Evolutionary conservation across 306 rosid species (phyloP).

Genomic region (Abrus precatorius): DNA sequence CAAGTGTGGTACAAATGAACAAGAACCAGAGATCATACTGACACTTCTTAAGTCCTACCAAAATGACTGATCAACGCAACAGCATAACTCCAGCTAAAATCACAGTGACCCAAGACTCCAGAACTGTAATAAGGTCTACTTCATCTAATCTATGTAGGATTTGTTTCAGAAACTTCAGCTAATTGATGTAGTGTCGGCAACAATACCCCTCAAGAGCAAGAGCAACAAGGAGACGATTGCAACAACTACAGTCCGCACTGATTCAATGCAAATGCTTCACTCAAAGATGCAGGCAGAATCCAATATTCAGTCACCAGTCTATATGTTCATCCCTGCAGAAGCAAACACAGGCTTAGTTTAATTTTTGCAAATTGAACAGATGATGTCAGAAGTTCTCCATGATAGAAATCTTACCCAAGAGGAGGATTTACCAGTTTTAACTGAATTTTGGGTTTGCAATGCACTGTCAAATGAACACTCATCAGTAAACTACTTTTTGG

Average conservation of each 20-base stretch:
- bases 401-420: conserved; percentile 64
- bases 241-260: conserved; percentile 58
- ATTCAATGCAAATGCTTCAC: conserved; percentile 58
- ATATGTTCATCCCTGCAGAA: conserved; percentile 68
- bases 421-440: conserved; percentile 59
- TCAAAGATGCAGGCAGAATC: conserved; percentile 67
- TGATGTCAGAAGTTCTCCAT: neutral
- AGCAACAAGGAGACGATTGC: conserved; percentile 51
- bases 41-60: conserved; percentile 55
- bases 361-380: conserved; percentile 9
- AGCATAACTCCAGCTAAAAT: conserved; percentile 50
- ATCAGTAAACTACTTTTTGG: conserved; percentile 31
- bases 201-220: conserved; percentile 64
- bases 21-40: conserved; percentile 71
- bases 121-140: conserved; percentile 58
- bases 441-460: conserved; percentile 81
- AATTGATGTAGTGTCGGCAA: conserved; percentile 51
- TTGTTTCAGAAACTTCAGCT: conserved; percentile 59
- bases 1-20: conserved; percentile 55
- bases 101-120: conserved; percentile 55
- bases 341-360: conserved; percentile 31
- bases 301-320: conserved; percentile 56
- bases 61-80: conserved; percentile 51
- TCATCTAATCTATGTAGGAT: conserved; percentile 60
- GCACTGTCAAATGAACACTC: conserved; percentile 59